phyloP scores from a whole-genome alignment of 2,329 filamentous ascomycete species.

The Monosporascus sp. region DNA sequence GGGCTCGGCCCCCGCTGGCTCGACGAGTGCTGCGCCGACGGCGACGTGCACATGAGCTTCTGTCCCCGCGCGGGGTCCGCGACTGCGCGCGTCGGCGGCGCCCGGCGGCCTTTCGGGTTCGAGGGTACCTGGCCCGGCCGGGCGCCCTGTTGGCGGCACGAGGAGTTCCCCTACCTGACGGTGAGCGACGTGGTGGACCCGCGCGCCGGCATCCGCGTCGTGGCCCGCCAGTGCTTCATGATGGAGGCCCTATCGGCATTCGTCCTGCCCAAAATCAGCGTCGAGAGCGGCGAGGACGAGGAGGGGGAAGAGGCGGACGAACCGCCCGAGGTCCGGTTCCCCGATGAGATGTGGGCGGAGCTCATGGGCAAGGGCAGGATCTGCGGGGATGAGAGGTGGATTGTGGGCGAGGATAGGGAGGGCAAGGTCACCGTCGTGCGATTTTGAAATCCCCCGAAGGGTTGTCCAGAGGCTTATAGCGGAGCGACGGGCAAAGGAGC shows the following conservation, averaged over 20 bases:
- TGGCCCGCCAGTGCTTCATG: conserved; percentile 42
- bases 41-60: conserved; percentile 37
- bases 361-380: conserved; percentile 49
- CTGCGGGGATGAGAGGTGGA: conserved; percentile 54
- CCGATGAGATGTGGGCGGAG: conserved; percentile 39
- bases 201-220: conserved; percentile 38
- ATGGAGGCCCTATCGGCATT: conserved; percentile 41
- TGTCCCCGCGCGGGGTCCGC: conserved; percentile 25
- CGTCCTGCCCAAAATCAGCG: conserved; percentile 33
- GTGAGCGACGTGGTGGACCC: conserved; percentile 40
- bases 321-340: conserved; percentile 35
- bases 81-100: no score
- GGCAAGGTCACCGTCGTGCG: conserved; percentile 47
- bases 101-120: no score
- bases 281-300: conserved; percentile 24
- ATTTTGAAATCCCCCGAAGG: conserved; percentile 34
- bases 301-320: conserved; percentile 22
- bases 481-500: no score
- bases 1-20: conserved; percentile 45
- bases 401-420: conserved; percentile 52
- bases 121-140: conserved; percentile 21
- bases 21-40: conserved; percentile 40
- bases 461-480: not conserved
- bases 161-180: conserved; percentile 47
- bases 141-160: conserved; percentile 50